A percentile compares a stretch with the other conserved stretches of the same genome.
phyloP scores from a whole-genome alignment of 768 basidiomycete species.

The Boletus barrowsii region DNA sequence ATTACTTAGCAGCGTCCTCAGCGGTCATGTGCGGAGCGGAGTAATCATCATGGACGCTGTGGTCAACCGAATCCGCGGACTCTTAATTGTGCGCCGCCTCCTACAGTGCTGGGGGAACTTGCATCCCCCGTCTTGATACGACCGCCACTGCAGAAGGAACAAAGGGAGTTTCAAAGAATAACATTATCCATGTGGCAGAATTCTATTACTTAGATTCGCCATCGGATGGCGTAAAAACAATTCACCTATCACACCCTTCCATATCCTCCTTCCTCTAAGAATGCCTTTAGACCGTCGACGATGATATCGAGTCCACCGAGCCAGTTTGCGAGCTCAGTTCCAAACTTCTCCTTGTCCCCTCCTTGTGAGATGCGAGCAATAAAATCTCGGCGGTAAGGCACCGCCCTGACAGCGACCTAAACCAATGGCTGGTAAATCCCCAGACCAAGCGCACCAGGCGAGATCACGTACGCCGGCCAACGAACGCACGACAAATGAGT shows the following conservation, averaged over 20 bases:
- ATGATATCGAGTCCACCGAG: conserved; percentile 57
- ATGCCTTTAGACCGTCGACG: conserved; percentile 47
- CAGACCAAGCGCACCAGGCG: not conserved
- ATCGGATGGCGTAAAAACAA: conserved; percentile 5
- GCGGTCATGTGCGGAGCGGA: not conserved
- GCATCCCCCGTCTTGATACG: not conserved
- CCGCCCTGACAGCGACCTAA: conserved; percentile 62
- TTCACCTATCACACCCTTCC: conserved; percentile 44
- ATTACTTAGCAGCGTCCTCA: not conserved
- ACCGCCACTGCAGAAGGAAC: not conserved
- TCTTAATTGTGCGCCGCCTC: conserved; percentile 9
- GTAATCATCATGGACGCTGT: conserved; percentile 2
- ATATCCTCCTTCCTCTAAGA: conserved; percentile 57
- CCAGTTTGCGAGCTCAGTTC: conserved; percentile 58
- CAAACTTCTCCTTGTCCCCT: conserved; percentile 57
- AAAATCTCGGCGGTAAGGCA: conserved; percentile 61
- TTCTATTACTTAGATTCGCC: conserved; percentile 27
- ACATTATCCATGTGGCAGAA: conserved; percentile 6
- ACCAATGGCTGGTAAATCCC: not conserved
- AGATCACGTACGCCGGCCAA: conserved; percentile 30
- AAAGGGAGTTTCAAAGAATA: conserved; percentile 2
- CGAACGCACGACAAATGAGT: conserved; percentile 63
- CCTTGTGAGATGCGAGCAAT: conserved; percentile 61
- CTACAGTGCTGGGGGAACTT: conserved; percentile 2
- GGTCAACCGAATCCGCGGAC: conserved; percentile 18